Conservation (phyloP, 2,329 filamentous ascomycete genomes). For the Davidsoniella virescens region DNA sequence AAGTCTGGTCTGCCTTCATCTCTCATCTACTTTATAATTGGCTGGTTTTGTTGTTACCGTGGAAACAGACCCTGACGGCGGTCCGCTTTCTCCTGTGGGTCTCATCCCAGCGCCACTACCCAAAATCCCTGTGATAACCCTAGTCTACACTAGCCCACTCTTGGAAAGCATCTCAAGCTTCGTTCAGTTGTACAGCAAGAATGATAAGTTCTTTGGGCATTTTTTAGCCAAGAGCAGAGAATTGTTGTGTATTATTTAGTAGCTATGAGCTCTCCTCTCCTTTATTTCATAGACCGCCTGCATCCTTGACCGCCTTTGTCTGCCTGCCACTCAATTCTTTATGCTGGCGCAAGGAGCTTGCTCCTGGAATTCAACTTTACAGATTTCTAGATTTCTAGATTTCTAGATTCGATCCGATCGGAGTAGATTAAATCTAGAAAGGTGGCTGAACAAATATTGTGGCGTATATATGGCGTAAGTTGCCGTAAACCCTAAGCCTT, state of each 20-base stretch:
- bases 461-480: no score
- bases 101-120: constrained; percentile 8
- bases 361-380: no score
- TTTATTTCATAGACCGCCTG: constrained; percentile 3
- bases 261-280: not conserved
- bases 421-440: no score
- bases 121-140: not conserved
- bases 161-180: constrained; percentile 1
- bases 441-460: no score
- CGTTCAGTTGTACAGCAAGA: constrained; percentile 5
- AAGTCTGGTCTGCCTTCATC: not conserved
- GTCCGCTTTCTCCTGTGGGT: constrained; percentile 3
- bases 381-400: no score
- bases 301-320: constrained; percentile 8
- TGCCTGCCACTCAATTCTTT: not conserved
- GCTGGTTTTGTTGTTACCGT: constrained; percentile 13
- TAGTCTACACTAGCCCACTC: not conserved
- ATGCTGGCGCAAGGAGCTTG: no score
- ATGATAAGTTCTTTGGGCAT: not conserved
- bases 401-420: no score
- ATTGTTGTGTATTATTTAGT: no score
- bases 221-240: no score
- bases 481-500: no score
- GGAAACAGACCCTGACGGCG: constrained; percentile 12
- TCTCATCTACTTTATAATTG: not conserved